These are phyloP conservation scores for Solanum chmielewskii DNA, from an alignment of 257 asterid genomes.

Conservation along the genomic window DNA sequence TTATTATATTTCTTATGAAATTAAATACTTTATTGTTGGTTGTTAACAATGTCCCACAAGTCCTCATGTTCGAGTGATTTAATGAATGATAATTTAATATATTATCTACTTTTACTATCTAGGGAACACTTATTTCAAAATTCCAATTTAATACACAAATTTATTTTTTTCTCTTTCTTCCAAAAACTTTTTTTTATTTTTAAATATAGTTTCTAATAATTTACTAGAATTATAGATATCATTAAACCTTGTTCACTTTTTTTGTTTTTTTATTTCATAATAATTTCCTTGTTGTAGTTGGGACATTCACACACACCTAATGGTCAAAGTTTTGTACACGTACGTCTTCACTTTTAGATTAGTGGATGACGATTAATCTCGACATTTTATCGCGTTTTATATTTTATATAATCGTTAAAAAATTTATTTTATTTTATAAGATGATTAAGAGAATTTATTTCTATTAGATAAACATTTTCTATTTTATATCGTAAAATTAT, in stretches of 20 bases:
- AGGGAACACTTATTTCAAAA: background rate
- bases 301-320: background rate
- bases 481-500: too few species aligned
- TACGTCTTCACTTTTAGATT: background rate
- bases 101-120: background rate
- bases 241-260: background rate
- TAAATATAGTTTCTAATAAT: too few species aligned
- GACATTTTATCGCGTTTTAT: too few species aligned
- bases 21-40: background rate
- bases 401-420: too few species aligned
- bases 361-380: background rate
- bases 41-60: background rate
- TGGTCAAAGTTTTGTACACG: background rate
- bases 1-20: too few species aligned
- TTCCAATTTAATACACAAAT: background rate
- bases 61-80: background rate
- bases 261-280: background rate
- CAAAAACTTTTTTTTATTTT: too few species aligned
- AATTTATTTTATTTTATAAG: too few species aligned
- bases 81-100: too few species aligned
- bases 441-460: too few species aligned
- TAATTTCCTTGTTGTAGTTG: background rate
- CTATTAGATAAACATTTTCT: too few species aligned
- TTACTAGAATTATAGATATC: background rate
- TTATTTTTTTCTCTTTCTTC: background rate